Conservation (phyloP, 2,329 filamentous ascomycete species). For the Ceratocystis ficicola region DNA sequence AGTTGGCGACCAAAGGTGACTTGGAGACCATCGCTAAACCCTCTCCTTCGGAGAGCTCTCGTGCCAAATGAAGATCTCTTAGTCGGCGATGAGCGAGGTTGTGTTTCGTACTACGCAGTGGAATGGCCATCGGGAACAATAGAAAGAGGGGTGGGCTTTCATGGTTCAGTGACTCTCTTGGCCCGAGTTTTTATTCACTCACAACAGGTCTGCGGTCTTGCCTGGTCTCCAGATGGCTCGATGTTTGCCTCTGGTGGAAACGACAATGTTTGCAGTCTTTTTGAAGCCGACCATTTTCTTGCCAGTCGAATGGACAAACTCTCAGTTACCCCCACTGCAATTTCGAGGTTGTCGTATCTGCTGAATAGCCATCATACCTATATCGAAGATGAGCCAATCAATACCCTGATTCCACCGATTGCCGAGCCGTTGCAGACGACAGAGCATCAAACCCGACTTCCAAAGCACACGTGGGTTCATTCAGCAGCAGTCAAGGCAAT, state of each 20-base stretch:
- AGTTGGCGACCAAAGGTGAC: conserved; percentile 60
- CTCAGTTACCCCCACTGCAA: conserved; percentile 4
- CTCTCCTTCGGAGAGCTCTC: conserved; percentile 34
- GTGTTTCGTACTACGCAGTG: conserved; percentile 76
- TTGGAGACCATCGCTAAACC: conserved; percentile 41
- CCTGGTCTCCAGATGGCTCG: conserved; percentile 66
- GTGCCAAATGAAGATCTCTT: conserved; percentile 71
- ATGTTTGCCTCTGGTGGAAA: conserved; percentile 83
- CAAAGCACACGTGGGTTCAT: conserved; percentile 59
- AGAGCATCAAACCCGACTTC: conserved; percentile 3
- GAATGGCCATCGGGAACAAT: conserved; percentile 66
- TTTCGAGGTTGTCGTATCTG: conserved; percentile 6
- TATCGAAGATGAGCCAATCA: conserved; percentile 11
- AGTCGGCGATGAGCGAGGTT: conserved; percentile 71
- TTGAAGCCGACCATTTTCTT: conserved; percentile 53
- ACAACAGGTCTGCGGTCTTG: conserved; percentile 87
- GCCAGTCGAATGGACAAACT: conserved; percentile 16
- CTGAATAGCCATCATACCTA: conserved; percentile 7
- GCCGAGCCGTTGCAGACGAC: conserved; percentile 5
- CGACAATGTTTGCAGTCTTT: conserved; percentile 79
- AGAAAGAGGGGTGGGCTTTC: conserved; percentile 54
- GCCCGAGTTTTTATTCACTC: conserved; percentile 65
- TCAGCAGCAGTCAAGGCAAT: conserved; percentile 90
- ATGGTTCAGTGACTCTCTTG: conserved; percentile 64
- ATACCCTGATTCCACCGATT: conserved; percentile 13